Conservation (phyloP, 768 basidiomycete genomes). For the Postia placenta region DNA sequence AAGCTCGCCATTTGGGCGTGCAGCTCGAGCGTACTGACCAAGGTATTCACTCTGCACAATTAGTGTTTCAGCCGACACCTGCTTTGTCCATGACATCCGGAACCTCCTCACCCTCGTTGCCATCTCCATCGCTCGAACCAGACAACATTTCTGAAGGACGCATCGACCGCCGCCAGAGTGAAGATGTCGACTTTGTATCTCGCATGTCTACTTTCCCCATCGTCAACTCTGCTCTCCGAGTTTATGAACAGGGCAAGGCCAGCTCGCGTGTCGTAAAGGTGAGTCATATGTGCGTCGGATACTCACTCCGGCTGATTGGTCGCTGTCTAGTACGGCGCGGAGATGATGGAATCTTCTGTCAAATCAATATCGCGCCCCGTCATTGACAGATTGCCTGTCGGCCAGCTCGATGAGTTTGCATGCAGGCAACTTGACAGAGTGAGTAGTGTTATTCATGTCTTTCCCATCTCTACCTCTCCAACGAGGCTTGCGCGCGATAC, state of each 20-base stretch:
- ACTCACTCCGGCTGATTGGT: neutral
- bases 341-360: conserved; percentile 81
- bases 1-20: conserved; percentile 9
- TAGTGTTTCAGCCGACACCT: conserved; percentile 30
- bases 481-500: no score
- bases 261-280: conserved; percentile 84
- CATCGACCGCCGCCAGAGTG: conserved; percentile 10
- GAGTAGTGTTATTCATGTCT: conserved; percentile 23
- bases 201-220: conserved; percentile 67
- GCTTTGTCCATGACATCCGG: conserved; percentile 27
- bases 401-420: conserved; percentile 80
- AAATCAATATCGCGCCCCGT: conserved; percentile 79
- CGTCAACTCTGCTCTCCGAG: conserved; percentile 64
- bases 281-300: conserved; percentile 12
- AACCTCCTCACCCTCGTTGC: conserved; percentile 26
- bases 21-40: conserved; percentile 2
- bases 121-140: conserved; percentile 14
- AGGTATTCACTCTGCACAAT: neutral
- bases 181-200: conserved; percentile 36
- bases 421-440: conserved; percentile 84
- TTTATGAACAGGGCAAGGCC: conserved; percentile 80
- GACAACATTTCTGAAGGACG: conserved; percentile 6
- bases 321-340: conserved; percentile 68
- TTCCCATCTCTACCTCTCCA: no score
- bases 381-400: conserved; percentile 71